These are phyloP conservation scores for Blastobotrys americana DNA, from an alignment of 805 yeast species.

Conservation along the genomic window DNA sequence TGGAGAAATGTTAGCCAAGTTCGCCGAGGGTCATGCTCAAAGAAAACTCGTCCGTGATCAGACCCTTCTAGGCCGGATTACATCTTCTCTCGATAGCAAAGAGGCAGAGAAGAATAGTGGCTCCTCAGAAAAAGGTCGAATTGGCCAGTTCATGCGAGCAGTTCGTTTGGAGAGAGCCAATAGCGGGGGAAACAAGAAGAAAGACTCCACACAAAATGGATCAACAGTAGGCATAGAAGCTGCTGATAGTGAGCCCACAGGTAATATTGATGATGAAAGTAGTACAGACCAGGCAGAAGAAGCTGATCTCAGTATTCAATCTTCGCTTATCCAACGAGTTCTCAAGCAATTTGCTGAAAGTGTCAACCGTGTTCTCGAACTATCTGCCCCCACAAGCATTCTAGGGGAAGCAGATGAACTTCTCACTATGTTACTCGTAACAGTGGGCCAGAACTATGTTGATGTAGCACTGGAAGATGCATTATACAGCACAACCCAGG, in stretches of 20 bases:
- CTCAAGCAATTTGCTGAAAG: constrained; percentile 70
- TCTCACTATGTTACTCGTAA: constrained; percentile 57
- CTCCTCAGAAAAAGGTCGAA: constrained; percentile 27
- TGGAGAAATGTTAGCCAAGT: constrained; percentile 39
- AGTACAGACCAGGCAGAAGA: too few relatives aligned
- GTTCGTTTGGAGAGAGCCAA: constrained; percentile 18
- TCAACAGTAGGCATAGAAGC: too few relatives aligned
- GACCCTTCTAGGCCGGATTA: constrained; percentile 17
- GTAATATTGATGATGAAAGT: constrained; percentile 4
- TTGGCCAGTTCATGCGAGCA: constrained; percentile 28
- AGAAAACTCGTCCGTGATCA: constrained; percentile 31
- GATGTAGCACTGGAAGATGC: constrained; percentile 70
- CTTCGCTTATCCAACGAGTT: constrained; percentile 51
- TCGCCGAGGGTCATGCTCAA: constrained; percentile 37
- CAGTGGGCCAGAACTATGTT: constrained; percentile 66
- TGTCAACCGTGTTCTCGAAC: constrained; percentile 66
- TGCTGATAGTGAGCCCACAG: constrained; percentile 3
- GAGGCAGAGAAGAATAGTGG: constrained; percentile 4
- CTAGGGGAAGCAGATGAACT: constrained; percentile 59
- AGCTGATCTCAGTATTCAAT: constrained; percentile 26
- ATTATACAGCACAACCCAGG: constrained; percentile 31
- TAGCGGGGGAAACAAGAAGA: constrained; percentile 1
- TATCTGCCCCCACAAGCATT: constrained; percentile 48
- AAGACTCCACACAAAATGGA: background rate
- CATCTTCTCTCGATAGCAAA: constrained; percentile 10